These are phyloP conservation scores for Podospora anserina DNA, from an alignment of 495 filamentous ascomycete genomes.

Conservation along the genomic window DNA sequence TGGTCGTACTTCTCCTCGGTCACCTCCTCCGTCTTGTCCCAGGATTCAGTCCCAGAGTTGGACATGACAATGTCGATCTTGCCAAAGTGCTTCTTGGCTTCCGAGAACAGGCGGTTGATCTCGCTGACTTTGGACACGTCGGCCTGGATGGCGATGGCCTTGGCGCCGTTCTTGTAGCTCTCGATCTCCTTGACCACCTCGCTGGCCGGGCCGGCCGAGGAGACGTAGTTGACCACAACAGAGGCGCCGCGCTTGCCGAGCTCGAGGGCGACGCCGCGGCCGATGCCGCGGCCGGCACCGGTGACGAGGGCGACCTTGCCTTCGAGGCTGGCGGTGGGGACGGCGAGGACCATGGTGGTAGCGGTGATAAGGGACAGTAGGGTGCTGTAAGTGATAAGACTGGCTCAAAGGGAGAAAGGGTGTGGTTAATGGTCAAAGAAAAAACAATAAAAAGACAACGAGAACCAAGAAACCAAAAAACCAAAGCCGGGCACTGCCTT, in stretches of 20 bases:
- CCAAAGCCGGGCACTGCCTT: neutral
- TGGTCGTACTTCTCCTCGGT: constrained; percentile 72
- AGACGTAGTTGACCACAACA: constrained; percentile 76
- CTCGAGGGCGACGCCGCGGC: constrained; percentile 70
- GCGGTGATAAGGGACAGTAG: no score
- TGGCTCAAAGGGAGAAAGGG: neutral
- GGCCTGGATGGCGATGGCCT: constrained; percentile 69
- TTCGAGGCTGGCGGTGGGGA: constrained; percentile 45
- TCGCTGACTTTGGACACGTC: constrained; percentile 66
- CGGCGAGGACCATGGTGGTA: constrained; percentile 33
- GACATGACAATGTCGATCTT: constrained; percentile 72
- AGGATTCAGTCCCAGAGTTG: constrained; percentile 64
- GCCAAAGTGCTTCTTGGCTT: constrained; percentile 63
- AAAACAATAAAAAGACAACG: neutral
- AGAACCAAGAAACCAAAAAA: neutral
- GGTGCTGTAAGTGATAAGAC: neutral
- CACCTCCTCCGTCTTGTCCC: constrained; percentile 63
- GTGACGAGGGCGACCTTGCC: constrained; percentile 74
- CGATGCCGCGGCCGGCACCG: constrained; percentile 70
- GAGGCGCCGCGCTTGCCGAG: constrained; percentile 68
- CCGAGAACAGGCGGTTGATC: constrained; percentile 59
- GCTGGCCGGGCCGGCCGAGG: constrained; percentile 58
- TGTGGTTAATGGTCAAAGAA: neutral
- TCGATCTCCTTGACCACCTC: constrained; percentile 55
- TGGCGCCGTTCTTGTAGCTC: constrained; percentile 44